phyloP scores from a whole-genome alignment of 495 filamentous ascomycete genomes.

The Penicillium odoratum region DNA sequence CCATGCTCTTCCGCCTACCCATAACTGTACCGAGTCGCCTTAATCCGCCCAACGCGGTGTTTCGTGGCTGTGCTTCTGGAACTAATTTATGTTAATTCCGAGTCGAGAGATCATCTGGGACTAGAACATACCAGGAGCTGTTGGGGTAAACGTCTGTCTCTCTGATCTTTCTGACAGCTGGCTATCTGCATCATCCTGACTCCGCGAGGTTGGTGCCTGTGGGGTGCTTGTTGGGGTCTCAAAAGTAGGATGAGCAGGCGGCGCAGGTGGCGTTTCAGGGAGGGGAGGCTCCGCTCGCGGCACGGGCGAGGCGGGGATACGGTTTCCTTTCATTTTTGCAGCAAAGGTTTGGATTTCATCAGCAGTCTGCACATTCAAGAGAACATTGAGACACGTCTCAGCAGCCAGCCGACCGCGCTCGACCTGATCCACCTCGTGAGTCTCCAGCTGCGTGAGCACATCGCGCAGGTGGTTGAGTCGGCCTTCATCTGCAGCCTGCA shows the following conservation, averaged over 20 bases:
- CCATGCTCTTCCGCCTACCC: conserved; percentile 56
- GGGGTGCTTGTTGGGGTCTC: conserved; percentile 7
- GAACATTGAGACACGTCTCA: conserved; percentile 77
- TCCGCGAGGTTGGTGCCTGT: conserved; percentile 43
- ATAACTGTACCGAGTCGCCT: conserved; percentile 81
- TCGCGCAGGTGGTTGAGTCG: conserved; percentile 90
- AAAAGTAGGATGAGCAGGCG: neutral
- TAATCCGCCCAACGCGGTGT: conserved; percentile 52
- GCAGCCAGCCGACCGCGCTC: conserved; percentile 73
- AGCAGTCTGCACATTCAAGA: conserved; percentile 84
- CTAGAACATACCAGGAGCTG: conserved; percentile 44
- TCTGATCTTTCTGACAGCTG: conserved; percentile 55
- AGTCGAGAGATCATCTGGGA: conserved; percentile 6
- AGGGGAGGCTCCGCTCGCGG: conserved; percentile 22
- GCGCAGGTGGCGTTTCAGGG: conserved; percentile 16
- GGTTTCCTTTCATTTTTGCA: conserved; percentile 44
- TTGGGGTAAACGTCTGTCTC: conserved; percentile 34
- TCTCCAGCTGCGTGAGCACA: conserved; percentile 87
- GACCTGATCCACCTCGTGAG: conserved; percentile 86
- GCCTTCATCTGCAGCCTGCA: conserved; percentile 88
- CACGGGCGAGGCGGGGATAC: conserved; percentile 15
- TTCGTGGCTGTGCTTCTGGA: conserved; percentile 38
- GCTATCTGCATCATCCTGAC: conserved; percentile 58
- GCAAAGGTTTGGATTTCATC: conserved; percentile 90
- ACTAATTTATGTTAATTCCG: conserved; percentile 10